Conservation (phyloP, 2,329 filamentous ascomycete genomes). For the Beauveria caledonica region DNA sequence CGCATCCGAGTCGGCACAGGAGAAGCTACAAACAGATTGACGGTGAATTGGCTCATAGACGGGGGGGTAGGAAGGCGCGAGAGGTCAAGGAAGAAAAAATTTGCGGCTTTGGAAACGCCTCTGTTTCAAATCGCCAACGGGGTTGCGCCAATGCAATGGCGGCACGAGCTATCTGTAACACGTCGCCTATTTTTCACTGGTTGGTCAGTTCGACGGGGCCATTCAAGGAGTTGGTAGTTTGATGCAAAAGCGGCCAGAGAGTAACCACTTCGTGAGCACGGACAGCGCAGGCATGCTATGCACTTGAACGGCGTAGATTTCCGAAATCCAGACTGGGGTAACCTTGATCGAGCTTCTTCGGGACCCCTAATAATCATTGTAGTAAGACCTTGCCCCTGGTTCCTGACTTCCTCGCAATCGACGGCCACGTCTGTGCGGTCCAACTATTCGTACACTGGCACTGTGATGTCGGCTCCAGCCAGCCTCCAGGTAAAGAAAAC, state of each 20-base stretch:
- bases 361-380: neutral
- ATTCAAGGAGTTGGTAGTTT: neutral
- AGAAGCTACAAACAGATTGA: neutral
- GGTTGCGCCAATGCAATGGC: neutral
- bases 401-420: neutral
- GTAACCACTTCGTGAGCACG: neutral
- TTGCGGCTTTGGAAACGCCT: constrained; percentile 7
- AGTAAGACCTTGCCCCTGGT: neutral
- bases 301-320: neutral
- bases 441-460: no score
- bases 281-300: neutral
- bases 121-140: constrained; percentile 6
- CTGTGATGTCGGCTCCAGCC: neutral
- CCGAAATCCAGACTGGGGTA: neutral
- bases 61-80: neutral
- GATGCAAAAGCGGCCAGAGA: neutral
- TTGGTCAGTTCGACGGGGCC: neutral
- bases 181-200: constrained; percentile 7
- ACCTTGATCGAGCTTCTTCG: neutral
- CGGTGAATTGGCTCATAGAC: neutral
- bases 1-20: neutral
- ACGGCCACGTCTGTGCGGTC: neutral
- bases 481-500: neutral
- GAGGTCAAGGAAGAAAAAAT: neutral
- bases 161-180: constrained; percentile 6